Base-by-base conservation (phyloP, 192 early-diverging fungal genomes). In the Coemansia sp. region DNA sequence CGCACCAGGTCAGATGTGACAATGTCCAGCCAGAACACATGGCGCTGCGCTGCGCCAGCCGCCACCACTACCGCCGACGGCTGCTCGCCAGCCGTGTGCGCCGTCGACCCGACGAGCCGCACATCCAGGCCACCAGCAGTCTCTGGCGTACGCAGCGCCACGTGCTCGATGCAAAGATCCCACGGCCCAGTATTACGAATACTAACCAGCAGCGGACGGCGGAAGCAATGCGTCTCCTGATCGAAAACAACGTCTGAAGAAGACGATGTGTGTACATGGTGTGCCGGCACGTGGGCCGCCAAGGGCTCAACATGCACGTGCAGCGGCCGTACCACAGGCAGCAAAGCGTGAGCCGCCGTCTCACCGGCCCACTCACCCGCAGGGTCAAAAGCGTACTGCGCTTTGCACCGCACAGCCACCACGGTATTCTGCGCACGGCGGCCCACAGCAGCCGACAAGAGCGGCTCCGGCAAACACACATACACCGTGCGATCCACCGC, bases 11-110 rank as follows among this genome's bases (percentile, higher is more conserved):
- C 75, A 7, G 2, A 4, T 1, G 75, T 59, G 9, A 6, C 13
- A 2, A 78, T 41, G 34, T 78, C 75, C 13, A 78, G 59, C 61
- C 66, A 68, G 40, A 78, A 53, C 54, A 71, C 65, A 14, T 67
- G 64, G 37, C 61, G 41, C 30, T 60, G 61, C 2, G 38, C 14
- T 1, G 57, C 50, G 8, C 61, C 61, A 1, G 59, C 45, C 0
- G 39, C 46, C 25, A 54, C n/a, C 12, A 52, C 54, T n/a, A n/a
- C n/a, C n/a, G n/a, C n/a, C n/a, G n/a, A n/a, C n/a, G n/a, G n/a
- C n/a, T n/a, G n/a, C n/a, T n/a, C n/a, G n/a, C n/a, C n/a, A n/a
- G n/a, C n/a, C n/a, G n/a, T n/a, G 22, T 1, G 42, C 2, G 55
- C 55, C 9, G 57, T 64, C n/a, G 59, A 51, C 18, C 61, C 69